Base-by-base conservation (phyloP, 768 basidiomycete genomes). In the Xerocomellus chrysenteron region DNA sequence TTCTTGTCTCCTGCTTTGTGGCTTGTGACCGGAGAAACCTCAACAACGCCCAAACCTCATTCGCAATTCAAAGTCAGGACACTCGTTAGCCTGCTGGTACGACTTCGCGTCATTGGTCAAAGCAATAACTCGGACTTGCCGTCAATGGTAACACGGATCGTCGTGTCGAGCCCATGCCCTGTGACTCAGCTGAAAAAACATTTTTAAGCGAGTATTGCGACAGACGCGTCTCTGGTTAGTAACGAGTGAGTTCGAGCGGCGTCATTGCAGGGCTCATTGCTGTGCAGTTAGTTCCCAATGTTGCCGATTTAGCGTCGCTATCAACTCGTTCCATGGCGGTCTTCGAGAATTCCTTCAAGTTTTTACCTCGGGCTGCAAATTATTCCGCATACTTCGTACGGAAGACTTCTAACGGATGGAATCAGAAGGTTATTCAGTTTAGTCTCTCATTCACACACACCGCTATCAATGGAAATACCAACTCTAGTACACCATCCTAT, bases 11-110 rank as follows among this genome's bases (percentile, higher is more conserved):
- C 47, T 56, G 60, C 66, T 63, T 60, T 59, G 57, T 64, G 60
- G 60, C 47, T 51, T 59, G 58, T 66, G 57, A 56, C 50, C 43
- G 60, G 58, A 58, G 52, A 60, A 52, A 61, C 50, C 48, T 53
- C 68, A 50, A 58, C 65, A 63, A 68, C 50, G 58, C 60, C 66
- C 57, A 58, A 57, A 55, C 68, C 66, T 72, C 65, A 50, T 68
- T 61, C 67, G 63, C 59, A 58, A 62, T 67, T 59, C 69, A 66
- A 67, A 59, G 58, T 61, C 68, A 64, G 58, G 59, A 56, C 59
- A 52, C 11, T 60, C 53, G 45, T 48, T 42, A 55, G 57, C 64
- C 44, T 66, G 55, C 52, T 57, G 62, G 58, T 57, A 44, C 54
- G 42, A 47, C 55, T 52, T 56, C 44, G 56, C 47, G 55, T 59